Percentiles rank a stretch among this genome's conserved stretches.
Conservation (phyloP, 306 rosid species). For the Benincasa hispida region DNA sequence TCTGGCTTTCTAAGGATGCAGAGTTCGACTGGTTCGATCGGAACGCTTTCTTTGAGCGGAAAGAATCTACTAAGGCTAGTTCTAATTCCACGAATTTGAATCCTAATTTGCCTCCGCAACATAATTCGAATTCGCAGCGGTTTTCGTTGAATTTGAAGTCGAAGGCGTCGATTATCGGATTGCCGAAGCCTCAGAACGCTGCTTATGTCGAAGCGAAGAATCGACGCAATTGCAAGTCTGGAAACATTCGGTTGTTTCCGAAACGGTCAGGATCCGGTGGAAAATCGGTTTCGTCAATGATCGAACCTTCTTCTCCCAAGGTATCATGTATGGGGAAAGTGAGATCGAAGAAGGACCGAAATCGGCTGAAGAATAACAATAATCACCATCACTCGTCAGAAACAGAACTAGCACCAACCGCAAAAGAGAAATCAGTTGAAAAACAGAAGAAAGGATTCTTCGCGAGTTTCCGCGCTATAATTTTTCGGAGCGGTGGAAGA, state of each 20-base stretch:
- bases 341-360: slow-evolving; percentile 62
- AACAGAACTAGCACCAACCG: slow-evolving; percentile 2
- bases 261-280: slow-evolving; percentile 45
- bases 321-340: slow-evolving; percentile 94
- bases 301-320: slow-evolving; percentile 86
- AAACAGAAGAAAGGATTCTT: slow-evolving; percentile 51
- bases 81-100: slow-evolving; percentile 35
- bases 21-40: slow-evolving; percentile 87
- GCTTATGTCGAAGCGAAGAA: slow-evolving; percentile 30
- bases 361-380: slow-evolving; percentile 27
- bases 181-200: slow-evolving; percentile 77
- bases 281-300: slow-evolving; percentile 38
- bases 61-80: slow-evolving; percentile 54
- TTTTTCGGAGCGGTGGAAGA: slow-evolving; percentile 37
- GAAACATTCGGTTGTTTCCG: slow-evolving; percentile 51
- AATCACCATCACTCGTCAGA: slow-evolving; percentile 28
- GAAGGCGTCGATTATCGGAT: slow-evolving; percentile 60
- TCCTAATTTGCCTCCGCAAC: slow-evolving; percentile 21
- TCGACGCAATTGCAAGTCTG: slow-evolving; percentile 37
- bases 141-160: slow-evolving; percentile 56
- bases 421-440: slow-evolving; percentile 23
- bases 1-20: slow-evolving; percentile 82
- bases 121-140: slow-evolving; percentile 55
- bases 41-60: slow-evolving; percentile 66
- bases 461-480: slow-evolving; percentile 32